Conservation (phyloP, 2,329 filamentous ascomycete species). For the Polychaeton citri region DNA sequence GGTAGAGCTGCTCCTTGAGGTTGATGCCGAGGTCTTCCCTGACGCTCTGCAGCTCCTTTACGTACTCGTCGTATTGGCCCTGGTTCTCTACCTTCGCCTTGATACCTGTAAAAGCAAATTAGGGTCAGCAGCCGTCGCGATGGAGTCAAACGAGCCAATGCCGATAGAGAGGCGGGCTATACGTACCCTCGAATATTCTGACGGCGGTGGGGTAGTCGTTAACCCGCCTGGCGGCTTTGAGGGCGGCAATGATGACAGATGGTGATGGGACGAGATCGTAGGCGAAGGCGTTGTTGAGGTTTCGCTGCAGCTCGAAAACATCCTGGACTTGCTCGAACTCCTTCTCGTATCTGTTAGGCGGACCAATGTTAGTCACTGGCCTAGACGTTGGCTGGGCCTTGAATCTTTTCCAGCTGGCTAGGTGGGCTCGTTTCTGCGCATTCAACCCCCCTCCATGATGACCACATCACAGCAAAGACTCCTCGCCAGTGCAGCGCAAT, state of each 20-base stretch:
- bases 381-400: background rate
- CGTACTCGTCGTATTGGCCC: slow-evolving; percentile 91
- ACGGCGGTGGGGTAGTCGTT: slow-evolving; percentile 98
- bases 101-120: slow-evolving; percentile 50
- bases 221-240: slow-evolving; percentile 87
- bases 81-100: slow-evolving; percentile 99
- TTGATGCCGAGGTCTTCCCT: slow-evolving; percentile 86
- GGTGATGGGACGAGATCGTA: slow-evolving; percentile 98
- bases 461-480: slow-evolving; percentile 9
- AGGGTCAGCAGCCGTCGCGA: no score
- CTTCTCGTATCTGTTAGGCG: slow-evolving; percentile 81
- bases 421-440: no score
- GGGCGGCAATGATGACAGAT: slow-evolving; percentile 76
- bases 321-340: slow-evolving; percentile 96
- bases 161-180: background rate
- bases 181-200: slow-evolving; percentile 91
- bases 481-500: background rate
- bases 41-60: slow-evolving; percentile 81
- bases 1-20: slow-evolving; percentile 88
- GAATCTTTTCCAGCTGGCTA: no score
- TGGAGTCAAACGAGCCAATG: no score
- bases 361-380: slow-evolving; percentile 1
- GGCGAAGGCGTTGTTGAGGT: slow-evolving; percentile 98
- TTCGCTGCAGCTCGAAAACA: slow-evolving; percentile 96
- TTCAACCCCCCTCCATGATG: no score